A percentile compares a stretch with the other conserved stretches of the same genome.
phyloP scores from a whole-genome alignment of 129 eudicot genomes.

The Helianthus annuus region DNA sequence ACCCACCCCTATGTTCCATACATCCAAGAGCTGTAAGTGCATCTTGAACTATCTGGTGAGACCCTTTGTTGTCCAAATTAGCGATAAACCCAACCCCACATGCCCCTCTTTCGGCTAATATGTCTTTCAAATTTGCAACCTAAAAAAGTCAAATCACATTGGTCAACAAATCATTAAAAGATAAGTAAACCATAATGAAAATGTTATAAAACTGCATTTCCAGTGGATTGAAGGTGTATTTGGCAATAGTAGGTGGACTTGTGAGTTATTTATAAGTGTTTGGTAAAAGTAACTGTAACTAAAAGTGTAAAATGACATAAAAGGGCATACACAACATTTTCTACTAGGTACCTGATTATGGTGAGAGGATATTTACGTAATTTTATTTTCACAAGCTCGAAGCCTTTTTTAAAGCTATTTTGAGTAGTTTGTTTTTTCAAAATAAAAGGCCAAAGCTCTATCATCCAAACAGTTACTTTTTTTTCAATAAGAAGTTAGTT shows the following conservation, averaged over 20 bases:
- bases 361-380: background rate
- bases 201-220: background rate
- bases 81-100: slow-evolving; percentile 99
- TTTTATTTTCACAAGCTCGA: background rate
- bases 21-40: slow-evolving; percentile 99
- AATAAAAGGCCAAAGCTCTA: background rate
- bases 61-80: slow-evolving; percentile 89
- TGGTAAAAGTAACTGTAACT: background rate
- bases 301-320: background rate
- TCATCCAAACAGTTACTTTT: background rate
- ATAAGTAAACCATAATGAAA: background rate
- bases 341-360: background rate
- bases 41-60: slow-evolving; percentile 82
- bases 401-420: background rate
- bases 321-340: background rate
- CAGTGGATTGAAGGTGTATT: background rate
- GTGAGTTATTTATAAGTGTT: background rate
- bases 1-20: slow-evolving; percentile 99
- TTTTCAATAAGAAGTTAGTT: background rate
- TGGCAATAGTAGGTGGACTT: background rate
- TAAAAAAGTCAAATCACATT: slow-evolving; percentile 28
- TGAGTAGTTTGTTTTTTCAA: background rate
- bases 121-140: slow-evolving; percentile 94
- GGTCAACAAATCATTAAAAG: background rate
- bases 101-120: slow-evolving; percentile 86